Base-by-base conservation (phyloP, 2,329 filamentous ascomycete genomes). In the Pseudopyrenochaeta lycopersici region DNA sequence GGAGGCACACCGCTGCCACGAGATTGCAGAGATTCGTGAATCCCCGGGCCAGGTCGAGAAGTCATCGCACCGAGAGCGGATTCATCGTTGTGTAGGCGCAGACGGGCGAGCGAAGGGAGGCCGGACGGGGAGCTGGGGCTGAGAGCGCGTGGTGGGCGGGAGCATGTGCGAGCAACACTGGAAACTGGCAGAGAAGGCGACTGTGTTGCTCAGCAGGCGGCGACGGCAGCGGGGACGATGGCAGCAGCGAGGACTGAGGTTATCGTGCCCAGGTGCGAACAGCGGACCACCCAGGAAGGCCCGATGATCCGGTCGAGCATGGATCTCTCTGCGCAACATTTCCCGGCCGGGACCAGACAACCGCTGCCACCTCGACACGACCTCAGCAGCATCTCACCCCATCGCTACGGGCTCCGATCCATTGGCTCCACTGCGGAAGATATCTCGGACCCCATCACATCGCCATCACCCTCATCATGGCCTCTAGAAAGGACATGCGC, bases 401-500 rank as follows among this genome's bases (percentile, higher is more conserved):
- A 57, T 51, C 54, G 10, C 41, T 49, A 36, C 40, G 23, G 53
- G 17, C 31, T 48, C 18, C 43, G 23, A 46, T 55, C 47, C 63
- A 31, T 44, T 39, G 45, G 45, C 56, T 51, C 51, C 49, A 51
- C 52, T 23, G 38, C 55, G 27, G 43, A 43, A 49, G 4, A 49
- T 42, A 52, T 52, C 44, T 46, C 51, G 30, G 47, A 39, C 47
- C 18, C n/a, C 44, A 56, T 38, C 62, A 48, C 52, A 56, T 62
- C 49, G 43, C 64, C 46, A 56, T 49, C 39, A 48, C 30, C 14
- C 46, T 51, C 64, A 76, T 62, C 44, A 90, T 91, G 88, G 80
- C 88, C 46, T 81, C 84, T 49, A 89, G 86, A 76, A 91, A 90
- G 77, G 89, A 92, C 73, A 90, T 91, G 88, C 86, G 89, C 58